phyloP scores from a whole-genome alignment of 129 eudicot species.

The Arctium minus region DNA sequence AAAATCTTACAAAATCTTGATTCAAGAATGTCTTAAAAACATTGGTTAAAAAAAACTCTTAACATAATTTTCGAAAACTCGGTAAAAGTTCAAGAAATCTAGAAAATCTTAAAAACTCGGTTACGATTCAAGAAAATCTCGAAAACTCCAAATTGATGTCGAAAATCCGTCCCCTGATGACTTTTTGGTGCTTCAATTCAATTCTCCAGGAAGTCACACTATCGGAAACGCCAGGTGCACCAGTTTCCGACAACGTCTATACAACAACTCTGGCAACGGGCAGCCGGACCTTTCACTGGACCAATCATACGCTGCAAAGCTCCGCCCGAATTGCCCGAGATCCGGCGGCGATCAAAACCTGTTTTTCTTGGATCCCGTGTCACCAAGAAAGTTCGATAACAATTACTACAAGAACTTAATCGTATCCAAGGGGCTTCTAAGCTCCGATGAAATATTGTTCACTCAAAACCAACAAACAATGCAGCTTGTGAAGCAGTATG shows the following conservation, averaged over 20 bases:
- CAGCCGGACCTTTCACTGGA: constrained; percentile 26
- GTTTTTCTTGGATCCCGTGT: constrained; percentile 19
- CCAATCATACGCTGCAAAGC: constrained; percentile 20
- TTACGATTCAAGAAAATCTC: neutral
- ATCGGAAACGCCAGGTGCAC: constrained; percentile 30
- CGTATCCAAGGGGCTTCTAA: constrained; percentile 23
- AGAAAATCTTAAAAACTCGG: too few relatives aligned
- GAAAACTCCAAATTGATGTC: neutral
- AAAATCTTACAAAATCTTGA: too few relatives aligned
- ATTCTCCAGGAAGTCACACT: constrained; percentile 32
- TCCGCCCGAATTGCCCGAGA: constrained; percentile 28
- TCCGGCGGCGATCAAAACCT: constrained; percentile 39
- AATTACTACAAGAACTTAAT: constrained; percentile 33
- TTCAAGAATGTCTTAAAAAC: too few relatives aligned
- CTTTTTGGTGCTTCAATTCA: constrained; percentile 48
- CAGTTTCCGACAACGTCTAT: constrained; percentile 12
- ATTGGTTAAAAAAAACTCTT: too few relatives aligned
- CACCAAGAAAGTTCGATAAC: constrained; percentile 23
- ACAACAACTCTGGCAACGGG: constrained; percentile 25
- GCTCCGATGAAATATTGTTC: constrained; percentile 26
- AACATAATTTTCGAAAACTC: too few relatives aligned
- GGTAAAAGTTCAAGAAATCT: too few relatives aligned
- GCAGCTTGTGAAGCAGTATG: constrained; percentile 30
- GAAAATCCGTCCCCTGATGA: neutral
- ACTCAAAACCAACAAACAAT: constrained; percentile 16